phyloP scores from a whole-genome alignment of 805 yeast genomes.

The Metschnikowia rubicola region DNA sequence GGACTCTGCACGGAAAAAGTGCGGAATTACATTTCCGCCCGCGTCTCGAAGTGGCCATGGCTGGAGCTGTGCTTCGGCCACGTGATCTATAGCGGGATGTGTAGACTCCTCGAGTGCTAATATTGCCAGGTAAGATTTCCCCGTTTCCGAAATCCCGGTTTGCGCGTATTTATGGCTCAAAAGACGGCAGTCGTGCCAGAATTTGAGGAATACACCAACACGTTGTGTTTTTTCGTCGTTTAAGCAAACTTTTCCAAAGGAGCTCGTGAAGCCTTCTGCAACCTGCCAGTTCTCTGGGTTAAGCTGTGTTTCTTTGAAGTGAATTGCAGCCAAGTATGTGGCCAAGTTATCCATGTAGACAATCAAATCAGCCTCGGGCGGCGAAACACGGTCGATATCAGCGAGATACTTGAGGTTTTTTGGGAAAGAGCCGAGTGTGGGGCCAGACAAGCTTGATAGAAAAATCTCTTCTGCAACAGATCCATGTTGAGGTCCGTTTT shows the following conservation, averaged over 20 bases:
- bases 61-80: conserved; percentile 18
- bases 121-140: conserved; percentile 21
- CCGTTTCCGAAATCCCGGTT: conserved; percentile 4
- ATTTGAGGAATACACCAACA: conserved; percentile 35
- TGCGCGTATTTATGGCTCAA: conserved; percentile 22
- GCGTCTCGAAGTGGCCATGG: conserved; percentile 21
- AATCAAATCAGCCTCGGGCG: conserved; percentile 30
- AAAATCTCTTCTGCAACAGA: conserved; percentile 28
- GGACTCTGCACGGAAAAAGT: conserved; percentile 19
- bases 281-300: conserved; percentile 20
- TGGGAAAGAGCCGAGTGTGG: conserved; percentile 30
- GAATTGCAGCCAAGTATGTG: conserved; percentile 25
- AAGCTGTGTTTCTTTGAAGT: conserved; percentile 22
- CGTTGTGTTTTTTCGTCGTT: conserved; percentile 22
- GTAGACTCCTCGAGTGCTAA: conserved; percentile 20
- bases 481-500: not conserved
- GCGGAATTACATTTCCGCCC: conserved; percentile 10
- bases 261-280: conserved; percentile 21
- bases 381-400: conserved; percentile 32
- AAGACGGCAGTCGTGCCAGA: conserved; percentile 33
- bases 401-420: conserved; percentile 35
- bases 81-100: conserved; percentile 18
- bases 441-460: conserved; percentile 22
- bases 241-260: conserved; percentile 27
- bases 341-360: conserved; percentile 30